Base-by-base conservation (phyloP, 371 early-diverging fungal genomes). In the Mortierella sp. region DNA sequence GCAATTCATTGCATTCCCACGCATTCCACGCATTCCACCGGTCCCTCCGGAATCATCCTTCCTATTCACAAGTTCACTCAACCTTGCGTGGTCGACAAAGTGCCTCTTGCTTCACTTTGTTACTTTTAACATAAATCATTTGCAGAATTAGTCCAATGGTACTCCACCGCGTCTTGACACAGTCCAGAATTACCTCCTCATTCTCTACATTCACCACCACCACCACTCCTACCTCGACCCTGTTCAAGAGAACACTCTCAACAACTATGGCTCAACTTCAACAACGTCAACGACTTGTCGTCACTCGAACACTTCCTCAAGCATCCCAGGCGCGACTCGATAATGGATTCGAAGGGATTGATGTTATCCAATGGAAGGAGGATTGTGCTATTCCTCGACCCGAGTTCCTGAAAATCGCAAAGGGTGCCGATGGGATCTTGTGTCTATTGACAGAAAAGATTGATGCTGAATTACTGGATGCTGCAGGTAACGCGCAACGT, bases 401-500 rank as follows among this genome's bases (percentile, higher is more conserved):
- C 10, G 75, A 75, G 54, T 61, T 80, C n/a, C 62, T 80, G 5
- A 68, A 52, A 26, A 40, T 80, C 54, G 80, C 61, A 65, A 80
- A 80, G 39, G 92, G 89, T 60, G 90, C 87, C 0, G 86, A 91
- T 49, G 95, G 91, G 0, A 84, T 93, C 20, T 64, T 95, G 10
- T 92, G 93, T 76, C 85, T 94, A 64, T 77, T 95, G 59, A 88
- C 92, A 1, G 94, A 96, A 63, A 88, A 88, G 52, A 89, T 96
- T 37, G 93, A 95, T 72, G 66, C 68, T 2, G 93, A 95, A 70
- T 65, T 95, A 5, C 68, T 96, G 37, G 87, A 89, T 68, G 88
- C 86, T 20, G 88, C 91, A 71, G 85, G 93, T 87, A 85, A 35
- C 18, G 24, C 1, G 12, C 43, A 30, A 26, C 30, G 8, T 14